Conservation (phyloP, 2,329 filamentous ascomycete genomes). For the Phoma sp. region DNA sequence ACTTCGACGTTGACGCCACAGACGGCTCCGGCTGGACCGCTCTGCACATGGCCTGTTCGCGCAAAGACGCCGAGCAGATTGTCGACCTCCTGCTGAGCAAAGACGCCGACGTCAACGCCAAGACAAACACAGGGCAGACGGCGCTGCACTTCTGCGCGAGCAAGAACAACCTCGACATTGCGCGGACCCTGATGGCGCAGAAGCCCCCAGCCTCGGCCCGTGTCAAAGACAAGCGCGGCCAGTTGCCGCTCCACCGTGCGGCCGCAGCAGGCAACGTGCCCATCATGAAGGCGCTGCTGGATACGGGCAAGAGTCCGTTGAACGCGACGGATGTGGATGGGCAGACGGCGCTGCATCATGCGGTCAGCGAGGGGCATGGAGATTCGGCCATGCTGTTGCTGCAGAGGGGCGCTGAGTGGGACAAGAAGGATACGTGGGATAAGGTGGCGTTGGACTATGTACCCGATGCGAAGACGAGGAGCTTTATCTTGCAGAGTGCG, state of each 20-base stretch:
- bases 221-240: slow-evolving; percentile 84
- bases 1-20: slow-evolving; percentile 84
- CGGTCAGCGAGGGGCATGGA: slow-evolving; percentile 75
- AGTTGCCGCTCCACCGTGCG: slow-evolving; percentile 88
- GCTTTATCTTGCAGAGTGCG: slow-evolving; percentile 77
- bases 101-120: slow-evolving; percentile 75
- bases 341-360: slow-evolving; percentile 87
- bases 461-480: slow-evolving; percentile 82
- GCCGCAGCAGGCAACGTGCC: slow-evolving; percentile 89
- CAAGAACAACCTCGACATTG: slow-evolving; percentile 84
- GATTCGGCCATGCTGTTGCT: slow-evolving; percentile 84
- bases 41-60: slow-evolving; percentile 80
- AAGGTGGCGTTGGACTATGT: slow-evolving; percentile 78
- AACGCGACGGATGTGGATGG: slow-evolving; percentile 84
- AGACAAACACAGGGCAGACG: slow-evolving; percentile 75
- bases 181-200: slow-evolving; percentile 75
- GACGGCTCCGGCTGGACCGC: slow-evolving; percentile 84
- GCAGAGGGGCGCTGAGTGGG: slow-evolving; percentile 81
- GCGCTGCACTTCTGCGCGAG: slow-evolving; percentile 91
- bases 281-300: slow-evolving; percentile 79
- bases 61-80: slow-evolving; percentile 73
- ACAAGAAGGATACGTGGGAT: slow-evolving; percentile 76
- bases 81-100: slow-evolving; percentile 71
- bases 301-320: slow-evolving; percentile 79
- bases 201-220: slow-evolving; percentile 73